phyloP scores from a whole-genome alignment of 768 basidiomycete species.

The Panus rudis region DNA sequence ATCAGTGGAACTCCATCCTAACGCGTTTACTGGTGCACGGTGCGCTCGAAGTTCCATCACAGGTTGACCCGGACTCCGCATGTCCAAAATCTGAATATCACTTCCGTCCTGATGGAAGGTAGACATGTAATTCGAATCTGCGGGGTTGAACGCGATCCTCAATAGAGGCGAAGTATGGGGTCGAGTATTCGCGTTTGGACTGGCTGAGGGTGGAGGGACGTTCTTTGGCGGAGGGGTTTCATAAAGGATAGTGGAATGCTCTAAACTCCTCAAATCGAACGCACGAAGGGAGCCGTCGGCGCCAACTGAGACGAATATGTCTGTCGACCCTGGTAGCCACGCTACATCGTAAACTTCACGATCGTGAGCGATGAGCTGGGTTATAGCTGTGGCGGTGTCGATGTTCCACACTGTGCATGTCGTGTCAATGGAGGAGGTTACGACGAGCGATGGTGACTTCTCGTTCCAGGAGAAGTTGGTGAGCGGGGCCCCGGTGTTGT shows the following conservation, averaged over 20 bases:
- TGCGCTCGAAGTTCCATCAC: constrained; percentile 89
- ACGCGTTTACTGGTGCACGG: constrained; percentile 71
- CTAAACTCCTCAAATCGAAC: constrained; percentile 92
- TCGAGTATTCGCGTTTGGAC: constrained; percentile 53
- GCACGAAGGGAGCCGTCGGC: constrained; percentile 95
- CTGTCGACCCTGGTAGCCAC: constrained; percentile 94
- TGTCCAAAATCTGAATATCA: constrained; percentile 90
- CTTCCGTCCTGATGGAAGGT: constrained; percentile 92
- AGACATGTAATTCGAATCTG: constrained; percentile 91
- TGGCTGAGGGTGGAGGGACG: constrained; percentile 48
- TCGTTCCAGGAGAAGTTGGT: constrained; percentile 99
- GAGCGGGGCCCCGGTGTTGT: constrained; percentile 79
- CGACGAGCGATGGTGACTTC: constrained; percentile 82
- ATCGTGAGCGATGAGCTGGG: constrained; percentile 96
- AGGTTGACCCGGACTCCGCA: constrained; percentile 93
- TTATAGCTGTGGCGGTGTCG: constrained; percentile 86
- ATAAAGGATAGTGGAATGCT: constrained; percentile 97
- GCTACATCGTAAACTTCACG: constrained; percentile 95
- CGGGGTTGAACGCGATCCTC: constrained; percentile 86
- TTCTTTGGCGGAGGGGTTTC: constrained; percentile 83
- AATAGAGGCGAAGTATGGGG: constrained; percentile 77
- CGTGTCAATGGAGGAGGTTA: constrained; percentile 97
- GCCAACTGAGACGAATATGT: constrained; percentile 97
- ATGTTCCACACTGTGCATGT: constrained; percentile 99
- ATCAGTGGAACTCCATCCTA: constrained; percentile 86